A percentile compares a stretch with the other conserved stretches of the same genome.
Evolutionary conservation across 2,329 filamentous ascomycete genomes (phyloP).

Genomic region (Lachnellula suecica): DNA sequence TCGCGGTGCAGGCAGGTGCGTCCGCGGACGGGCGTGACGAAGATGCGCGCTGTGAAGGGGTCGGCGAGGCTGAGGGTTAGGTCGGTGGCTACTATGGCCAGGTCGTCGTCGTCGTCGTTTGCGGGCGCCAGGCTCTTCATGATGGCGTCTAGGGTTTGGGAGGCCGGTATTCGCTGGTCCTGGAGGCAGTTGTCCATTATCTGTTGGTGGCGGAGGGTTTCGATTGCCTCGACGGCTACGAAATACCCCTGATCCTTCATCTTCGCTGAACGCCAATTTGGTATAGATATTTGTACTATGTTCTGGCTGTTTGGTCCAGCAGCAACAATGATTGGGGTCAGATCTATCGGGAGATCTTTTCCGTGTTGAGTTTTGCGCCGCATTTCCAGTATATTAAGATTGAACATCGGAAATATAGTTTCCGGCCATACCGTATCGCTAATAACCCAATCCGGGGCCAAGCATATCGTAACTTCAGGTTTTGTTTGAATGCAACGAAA

Average conservation of each 20-base stretch:
- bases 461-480: constrained; percentile 32
- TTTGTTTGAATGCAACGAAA: constrained; percentile 60
- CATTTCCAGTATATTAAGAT: constrained; percentile 54
- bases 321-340: constrained; percentile 52
- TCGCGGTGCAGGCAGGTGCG: constrained; percentile 72
- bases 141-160: constrained; percentile 57
- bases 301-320: constrained; percentile 12
- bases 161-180: constrained; percentile 40
- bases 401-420: constrained; percentile 68
- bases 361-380: constrained; percentile 71
- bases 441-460: constrained; percentile 55
- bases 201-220: constrained; percentile 47
- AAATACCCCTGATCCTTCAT: constrained; percentile 47
- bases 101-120: constrained; percentile 57
- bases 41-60: constrained; percentile 65
- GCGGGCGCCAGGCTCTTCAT: constrained; percentile 44
- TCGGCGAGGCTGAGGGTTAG: constrained; percentile 65
- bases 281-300: constrained; percentile 22
- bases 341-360: constrained; percentile 73
- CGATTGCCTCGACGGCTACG: constrained; percentile 69
- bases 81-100: constrained; percentile 56
- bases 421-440: constrained; percentile 70
- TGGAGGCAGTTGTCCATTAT: constrained; percentile 41
- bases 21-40: constrained; percentile 71
- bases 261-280: constrained; percentile 30